A percentile compares a stretch with the other conserved stretches of the same genome.
phyloP scores from a whole-genome alignment of 1,139 yeast genomes.

The Geotrichum fermentans region DNA sequence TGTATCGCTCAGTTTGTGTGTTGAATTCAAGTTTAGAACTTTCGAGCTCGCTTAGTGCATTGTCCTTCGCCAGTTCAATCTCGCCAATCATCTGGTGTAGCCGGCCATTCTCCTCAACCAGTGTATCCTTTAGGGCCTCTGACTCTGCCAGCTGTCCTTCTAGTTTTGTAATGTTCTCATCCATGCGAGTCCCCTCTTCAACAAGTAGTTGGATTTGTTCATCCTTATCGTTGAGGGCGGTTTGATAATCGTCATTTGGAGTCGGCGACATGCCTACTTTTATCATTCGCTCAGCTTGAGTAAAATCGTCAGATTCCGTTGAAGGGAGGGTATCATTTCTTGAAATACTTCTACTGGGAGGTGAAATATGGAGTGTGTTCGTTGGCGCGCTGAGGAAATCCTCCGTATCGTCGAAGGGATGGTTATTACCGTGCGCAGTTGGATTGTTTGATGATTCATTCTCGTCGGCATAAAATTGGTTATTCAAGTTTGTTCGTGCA shows the following conservation, averaged over 20 bases:
- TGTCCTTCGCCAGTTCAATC: constrained; percentile 28
- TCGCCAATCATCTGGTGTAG: constrained; percentile 33
- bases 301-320: not conserved
- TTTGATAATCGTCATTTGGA: constrained; percentile 12
- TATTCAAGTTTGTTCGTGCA: not conserved
- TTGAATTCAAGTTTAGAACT: constrained; percentile 9
- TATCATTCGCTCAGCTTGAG: too few species aligned
- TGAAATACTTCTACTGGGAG: not conserved
- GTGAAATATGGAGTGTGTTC: not conserved
- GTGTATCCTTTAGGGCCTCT: constrained; percentile 32
- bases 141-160: constrained; percentile 33
- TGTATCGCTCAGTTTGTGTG: constrained; percentile 6
- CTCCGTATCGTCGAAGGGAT: not conserved
- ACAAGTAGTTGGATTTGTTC: constrained; percentile 34
- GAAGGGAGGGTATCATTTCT: not conserved
- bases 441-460: not conserved
- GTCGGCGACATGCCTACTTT: not conserved
- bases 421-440: not conserved
- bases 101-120: constrained; percentile 35
- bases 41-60: constrained; percentile 12
- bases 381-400: not conserved
- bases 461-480: not conserved
- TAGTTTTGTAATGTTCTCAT: constrained; percentile 29
- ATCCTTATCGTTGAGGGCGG: constrained; percentile 27
- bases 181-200: constrained; percentile 34